Evolutionary conservation across 371 early-diverging fungal species (phyloP).

Genomic region (Sporodiniella umbellata): DNA sequence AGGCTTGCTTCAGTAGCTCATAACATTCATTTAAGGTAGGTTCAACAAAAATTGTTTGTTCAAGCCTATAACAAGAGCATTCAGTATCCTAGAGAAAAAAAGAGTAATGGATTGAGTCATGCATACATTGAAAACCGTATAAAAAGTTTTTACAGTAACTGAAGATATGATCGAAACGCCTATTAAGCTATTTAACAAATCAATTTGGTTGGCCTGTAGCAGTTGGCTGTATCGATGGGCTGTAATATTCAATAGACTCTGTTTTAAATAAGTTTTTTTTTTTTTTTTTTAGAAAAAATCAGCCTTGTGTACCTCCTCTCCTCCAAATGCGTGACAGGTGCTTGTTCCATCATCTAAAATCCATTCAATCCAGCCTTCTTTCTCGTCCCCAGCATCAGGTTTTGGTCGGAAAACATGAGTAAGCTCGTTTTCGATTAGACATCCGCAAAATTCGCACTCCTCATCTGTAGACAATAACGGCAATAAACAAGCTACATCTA

Average conservation of each 20-base stretch:
- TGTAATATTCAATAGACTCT: constrained; percentile 26
- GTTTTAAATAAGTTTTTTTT: not conserved
- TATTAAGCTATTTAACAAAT: constrained; percentile 30
- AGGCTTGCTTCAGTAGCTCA: constrained; percentile 14
- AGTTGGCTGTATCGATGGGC: constrained; percentile 28
- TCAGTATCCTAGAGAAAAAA: constrained; percentile 13
- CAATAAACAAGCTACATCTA: constrained; percentile 12
- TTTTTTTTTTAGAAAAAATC: not conserved
- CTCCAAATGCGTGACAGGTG: constrained; percentile 23
- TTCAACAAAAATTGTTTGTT: constrained; percentile 13
- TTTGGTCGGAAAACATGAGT: constrained; percentile 24
- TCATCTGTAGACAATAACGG: not conserved
- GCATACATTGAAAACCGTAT: too few species aligned
- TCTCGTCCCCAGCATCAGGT: constrained; percentile 1
- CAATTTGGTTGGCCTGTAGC: constrained; percentile 31
- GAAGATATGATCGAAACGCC: constrained; percentile 33
- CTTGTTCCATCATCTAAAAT: constrained; percentile 36
- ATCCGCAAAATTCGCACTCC: constrained; percentile 32
- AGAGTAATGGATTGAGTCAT: too few species aligned
- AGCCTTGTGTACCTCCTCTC: constrained; percentile 34
- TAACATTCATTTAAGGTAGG: constrained; percentile 23
- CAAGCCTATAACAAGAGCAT: constrained; percentile 15
- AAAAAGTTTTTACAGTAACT: constrained; percentile 38
- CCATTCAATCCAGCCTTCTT: constrained; percentile 38
- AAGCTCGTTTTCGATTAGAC: constrained; percentile 16